phyloP scores from a whole-genome alignment of 2,329 filamentous ascomycete genomes.

The Nannizziopsis barbatae region DNA sequence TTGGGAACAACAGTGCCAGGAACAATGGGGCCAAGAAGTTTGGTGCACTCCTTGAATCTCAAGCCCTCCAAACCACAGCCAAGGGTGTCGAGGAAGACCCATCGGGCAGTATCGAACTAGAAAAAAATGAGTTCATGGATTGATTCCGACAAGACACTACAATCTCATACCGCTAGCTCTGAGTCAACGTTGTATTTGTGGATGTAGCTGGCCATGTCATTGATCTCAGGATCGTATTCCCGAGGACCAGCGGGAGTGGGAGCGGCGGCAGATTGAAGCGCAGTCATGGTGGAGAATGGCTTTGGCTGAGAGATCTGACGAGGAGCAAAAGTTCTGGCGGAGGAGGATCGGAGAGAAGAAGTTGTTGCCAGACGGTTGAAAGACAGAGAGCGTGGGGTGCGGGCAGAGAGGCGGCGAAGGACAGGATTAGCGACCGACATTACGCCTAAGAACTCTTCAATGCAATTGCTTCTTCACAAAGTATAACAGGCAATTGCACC shows the following conservation, averaged over 20 bases:
- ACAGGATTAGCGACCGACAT: slow-evolving; percentile 34
- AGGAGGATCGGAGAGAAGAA: slow-evolving; percentile 19
- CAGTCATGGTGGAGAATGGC: slow-evolving; percentile 35
- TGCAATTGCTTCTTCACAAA: background rate
- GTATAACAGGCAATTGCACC: slow-evolving; percentile 16
- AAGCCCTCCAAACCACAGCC: slow-evolving; percentile 94
- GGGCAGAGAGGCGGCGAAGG: slow-evolving; percentile 34
- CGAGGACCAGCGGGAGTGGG: slow-evolving; percentile 30
- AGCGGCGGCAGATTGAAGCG: slow-evolving; percentile 28
- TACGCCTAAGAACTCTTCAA: slow-evolving; percentile 2
- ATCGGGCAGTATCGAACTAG: slow-evolving; percentile 84
- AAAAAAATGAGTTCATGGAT: slow-evolving; percentile 26
- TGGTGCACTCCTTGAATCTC: slow-evolving; percentile 89
- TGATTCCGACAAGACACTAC: background rate
- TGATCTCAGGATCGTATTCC: slow-evolving; percentile 83
- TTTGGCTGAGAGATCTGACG: slow-evolving; percentile 17
- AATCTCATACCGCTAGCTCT: slow-evolving; percentile 68
- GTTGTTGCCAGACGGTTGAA: slow-evolving; percentile 37
- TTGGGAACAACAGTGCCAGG: slow-evolving; percentile 85
- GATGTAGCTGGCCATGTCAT: slow-evolving; percentile 89
- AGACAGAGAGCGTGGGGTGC: slow-evolving; percentile 34
- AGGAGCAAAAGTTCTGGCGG: slow-evolving; percentile 25
- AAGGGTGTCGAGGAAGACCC: slow-evolving; percentile 92
- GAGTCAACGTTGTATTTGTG: slow-evolving; percentile 85
- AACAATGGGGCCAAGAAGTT: slow-evolving; percentile 85